A percentile compares a stretch with the other conserved stretches of the same genome.
phyloP scores from a whole-genome alignment of 805 yeast species.

The Yarrowia osloensis region DNA sequence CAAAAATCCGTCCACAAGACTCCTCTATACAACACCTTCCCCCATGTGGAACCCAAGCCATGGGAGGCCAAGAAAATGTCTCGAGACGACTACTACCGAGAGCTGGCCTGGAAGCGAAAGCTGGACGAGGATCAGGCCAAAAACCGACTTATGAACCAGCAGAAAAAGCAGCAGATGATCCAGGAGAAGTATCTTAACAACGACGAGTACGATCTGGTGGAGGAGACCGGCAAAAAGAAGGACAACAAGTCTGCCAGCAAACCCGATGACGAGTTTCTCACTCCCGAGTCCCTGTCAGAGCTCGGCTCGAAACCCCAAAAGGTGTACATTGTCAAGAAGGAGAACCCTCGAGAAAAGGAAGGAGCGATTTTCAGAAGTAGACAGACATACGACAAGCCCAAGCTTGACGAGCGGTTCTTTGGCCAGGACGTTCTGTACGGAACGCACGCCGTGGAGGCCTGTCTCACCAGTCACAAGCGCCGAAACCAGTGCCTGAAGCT shows the following conservation, averaged over 20 bases:
- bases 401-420: constrained; percentile 15
- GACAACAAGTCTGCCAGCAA: background rate
- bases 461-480: constrained; percentile 22
- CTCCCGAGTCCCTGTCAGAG: background rate
- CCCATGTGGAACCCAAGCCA: constrained; percentile 28
- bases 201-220: constrained; percentile 15
- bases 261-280: constrained; percentile 1
- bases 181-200: constrained; percentile 20
- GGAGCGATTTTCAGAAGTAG: constrained; percentile 20
- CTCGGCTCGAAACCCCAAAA: constrained; percentile 1
- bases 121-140: constrained; percentile 17
- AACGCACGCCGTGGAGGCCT: constrained; percentile 20
- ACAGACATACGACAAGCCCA: constrained; percentile 19
- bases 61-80: constrained; percentile 24
- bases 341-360: constrained; percentile 26
- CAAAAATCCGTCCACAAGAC: constrained; percentile 2
- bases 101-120: constrained; percentile 1
- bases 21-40: constrained; percentile 25
- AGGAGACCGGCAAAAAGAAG: background rate
- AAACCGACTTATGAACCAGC: background rate
- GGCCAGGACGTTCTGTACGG: constrained; percentile 29
- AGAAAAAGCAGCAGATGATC: constrained; percentile 3
- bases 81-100: constrained; percentile 26
- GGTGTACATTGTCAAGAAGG: constrained; percentile 22
- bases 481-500: constrained; percentile 17